A percentile compares a stretch with the other conserved stretches of the same genome.
phyloP scores from a whole-genome alignment of 495 filamentous ascomycete genomes.

The Cercophora newfieldiana region DNA sequence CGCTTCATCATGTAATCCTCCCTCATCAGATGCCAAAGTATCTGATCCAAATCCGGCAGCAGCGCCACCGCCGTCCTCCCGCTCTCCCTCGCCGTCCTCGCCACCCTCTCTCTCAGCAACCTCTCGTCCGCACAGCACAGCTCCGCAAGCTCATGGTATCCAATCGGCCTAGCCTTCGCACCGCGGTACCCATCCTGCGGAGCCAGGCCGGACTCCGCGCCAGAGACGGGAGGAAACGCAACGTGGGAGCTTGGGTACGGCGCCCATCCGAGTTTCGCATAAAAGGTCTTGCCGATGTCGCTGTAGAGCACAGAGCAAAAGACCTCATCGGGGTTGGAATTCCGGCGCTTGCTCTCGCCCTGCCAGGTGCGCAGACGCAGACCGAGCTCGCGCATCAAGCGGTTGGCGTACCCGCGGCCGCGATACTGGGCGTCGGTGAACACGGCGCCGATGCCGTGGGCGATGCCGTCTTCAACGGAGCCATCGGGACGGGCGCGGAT shows the following conservation, averaged over 20 bases:
- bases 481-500: slow-evolving; percentile 35
- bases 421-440: slow-evolving; percentile 73
- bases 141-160: slow-evolving; percentile 52
- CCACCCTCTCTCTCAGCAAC: slow-evolving; percentile 44
- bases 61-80: slow-evolving; percentile 61
- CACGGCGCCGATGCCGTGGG: slow-evolving; percentile 83
- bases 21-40: slow-evolving; percentile 82
- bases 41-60: slow-evolving; percentile 67
- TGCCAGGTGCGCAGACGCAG: slow-evolving; percentile 37
- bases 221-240: slow-evolving; percentile 47
- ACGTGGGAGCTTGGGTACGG: slow-evolving; percentile 72
- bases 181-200: not conserved
- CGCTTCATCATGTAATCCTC: slow-evolving; percentile 77
- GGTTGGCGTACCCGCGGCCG: slow-evolving; percentile 74
- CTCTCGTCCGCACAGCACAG: slow-evolving; percentile 61
- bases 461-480: slow-evolving; percentile 60
- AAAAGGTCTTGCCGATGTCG: slow-evolving; percentile 94
- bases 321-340: slow-evolving; percentile 9
- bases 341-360: slow-evolving; percentile 33
- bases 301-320: slow-evolving; percentile 81
- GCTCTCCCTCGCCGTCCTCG: slow-evolving; percentile 27
- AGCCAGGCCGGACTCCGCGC: slow-evolving; percentile 34
- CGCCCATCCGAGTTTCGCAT: slow-evolving; percentile 78
- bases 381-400: slow-evolving; percentile 57
- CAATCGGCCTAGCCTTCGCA: slow-evolving; percentile 38